Evolutionary conservation across 768 basidiomycete genomes (phyloP).

Genomic region (Artomyces pyxidatus): DNA sequence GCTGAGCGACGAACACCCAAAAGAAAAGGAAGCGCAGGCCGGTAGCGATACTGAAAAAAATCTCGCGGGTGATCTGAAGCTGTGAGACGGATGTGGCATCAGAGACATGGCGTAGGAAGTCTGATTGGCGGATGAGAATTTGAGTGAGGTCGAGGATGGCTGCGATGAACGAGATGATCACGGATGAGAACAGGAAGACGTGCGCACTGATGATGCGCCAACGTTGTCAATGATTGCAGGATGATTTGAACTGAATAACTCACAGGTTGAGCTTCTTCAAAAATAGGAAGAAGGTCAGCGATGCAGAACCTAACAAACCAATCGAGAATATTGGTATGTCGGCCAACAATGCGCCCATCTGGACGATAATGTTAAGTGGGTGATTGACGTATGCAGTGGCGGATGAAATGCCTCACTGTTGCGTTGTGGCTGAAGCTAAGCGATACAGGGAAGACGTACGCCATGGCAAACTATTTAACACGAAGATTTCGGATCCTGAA

Average conservation of each 20-base stretch:
- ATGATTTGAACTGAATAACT: not conserved
- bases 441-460: not conserved
- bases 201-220: constrained; percentile 22
- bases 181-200: constrained; percentile 47
- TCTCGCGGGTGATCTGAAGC: constrained; percentile 48
- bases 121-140: constrained; percentile 30
- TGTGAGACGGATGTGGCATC: constrained; percentile 27
- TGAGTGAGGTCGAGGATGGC: constrained; percentile 56
- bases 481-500: not conserved
- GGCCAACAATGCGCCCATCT: constrained; percentile 18
- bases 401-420: not conserved
- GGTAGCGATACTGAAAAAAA: constrained; percentile 46
- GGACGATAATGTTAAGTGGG: not conserved
- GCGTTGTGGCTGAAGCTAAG: not conserved
- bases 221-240: not conserved
- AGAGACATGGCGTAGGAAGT: no score
- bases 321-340: constrained; percentile 23
- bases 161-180: constrained; percentile 52
- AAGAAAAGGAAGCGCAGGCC: constrained; percentile 58
- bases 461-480: not conserved
- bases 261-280: constrained; percentile 15
- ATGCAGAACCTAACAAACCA: constrained; percentile 22
- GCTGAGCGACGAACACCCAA: constrained; percentile 56
- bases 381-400: not conserved
- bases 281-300: constrained; percentile 20